Evolutionary conservation across 768 basidiomycete species (phyloP).

Genomic region (Agrocybe praecox): DNA sequence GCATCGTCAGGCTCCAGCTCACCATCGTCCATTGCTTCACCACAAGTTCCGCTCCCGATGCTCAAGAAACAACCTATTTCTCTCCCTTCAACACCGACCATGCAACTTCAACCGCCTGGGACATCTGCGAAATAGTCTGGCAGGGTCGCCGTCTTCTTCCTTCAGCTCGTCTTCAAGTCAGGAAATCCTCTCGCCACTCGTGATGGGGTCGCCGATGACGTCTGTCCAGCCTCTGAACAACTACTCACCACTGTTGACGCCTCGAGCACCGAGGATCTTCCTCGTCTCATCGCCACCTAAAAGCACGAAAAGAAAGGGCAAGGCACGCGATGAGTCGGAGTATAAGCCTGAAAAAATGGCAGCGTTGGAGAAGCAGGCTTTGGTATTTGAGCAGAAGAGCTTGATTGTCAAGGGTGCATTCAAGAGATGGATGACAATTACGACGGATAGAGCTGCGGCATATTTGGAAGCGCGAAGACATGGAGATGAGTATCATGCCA

Average conservation of each 20-base stretch:
- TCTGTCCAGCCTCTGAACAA: constrained; percentile 30
- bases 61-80: constrained; percentile 44
- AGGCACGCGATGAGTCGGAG: constrained; percentile 29
- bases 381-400: constrained; percentile 42
- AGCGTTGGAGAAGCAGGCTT: constrained; percentile 42
- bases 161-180: constrained; percentile 21
- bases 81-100: constrained; percentile 47
- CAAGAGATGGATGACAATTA: constrained; percentile 46
- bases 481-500: constrained; percentile 63
- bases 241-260: constrained; percentile 26
- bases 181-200: constrained; percentile 47
- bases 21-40: constrained; percentile 24
- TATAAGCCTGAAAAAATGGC: constrained; percentile 34
- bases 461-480: constrained; percentile 65
- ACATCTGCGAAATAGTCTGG: constrained; percentile 26
- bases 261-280: constrained; percentile 15
- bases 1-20: constrained; percentile 16
- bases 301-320: constrained; percentile 26
- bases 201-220: constrained; percentile 33
- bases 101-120: constrained; percentile 27
- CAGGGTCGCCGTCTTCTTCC: constrained; percentile 15
- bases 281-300: constrained; percentile 10
- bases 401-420: constrained; percentile 44
- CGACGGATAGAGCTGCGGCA: constrained; percentile 42
- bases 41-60: constrained; percentile 39